phyloP scores from a whole-genome alignment of 1,284 basidiomycete species.

The Hymenochaete sp. region DNA sequence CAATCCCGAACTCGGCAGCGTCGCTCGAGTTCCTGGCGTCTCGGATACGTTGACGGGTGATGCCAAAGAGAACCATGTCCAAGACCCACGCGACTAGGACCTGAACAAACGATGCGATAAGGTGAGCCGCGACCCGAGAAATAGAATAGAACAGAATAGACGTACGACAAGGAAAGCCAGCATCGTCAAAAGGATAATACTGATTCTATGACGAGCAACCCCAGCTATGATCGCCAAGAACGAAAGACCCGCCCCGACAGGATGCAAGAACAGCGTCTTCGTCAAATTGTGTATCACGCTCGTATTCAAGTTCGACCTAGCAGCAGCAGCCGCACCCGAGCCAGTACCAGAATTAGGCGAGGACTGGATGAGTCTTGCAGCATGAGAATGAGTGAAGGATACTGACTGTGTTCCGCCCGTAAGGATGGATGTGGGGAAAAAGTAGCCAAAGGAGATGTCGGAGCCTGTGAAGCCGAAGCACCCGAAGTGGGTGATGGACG shows the following conservation, averaged over 20 bases:
- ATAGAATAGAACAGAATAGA: no score
- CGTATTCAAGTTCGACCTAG: constrained; percentile 42
- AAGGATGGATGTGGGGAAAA: constrained; percentile 34
- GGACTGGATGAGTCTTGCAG: no score
- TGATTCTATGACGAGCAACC: constrained; percentile 49
- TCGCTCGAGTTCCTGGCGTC: constrained; percentile 34
- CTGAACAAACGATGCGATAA: no score
- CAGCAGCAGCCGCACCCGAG: no score
- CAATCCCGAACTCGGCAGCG: constrained; percentile 58
- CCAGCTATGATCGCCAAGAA: constrained; percentile 69
- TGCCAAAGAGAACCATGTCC: constrained; percentile 73
- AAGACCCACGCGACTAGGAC: constrained; percentile 63
- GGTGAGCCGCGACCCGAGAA: no score
- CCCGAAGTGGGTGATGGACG: constrained; percentile 55
- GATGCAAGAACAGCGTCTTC: constrained; percentile 64
- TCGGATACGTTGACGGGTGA: constrained; percentile 51
- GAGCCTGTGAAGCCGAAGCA: constrained; percentile 69
- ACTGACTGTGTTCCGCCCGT: no score
- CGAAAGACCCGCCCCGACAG: constrained; percentile 67
- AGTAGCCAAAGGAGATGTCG: constrained; percentile 44
- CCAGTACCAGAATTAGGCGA: no score
- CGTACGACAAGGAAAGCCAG: constrained; percentile 57
- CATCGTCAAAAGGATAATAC: constrained; percentile 71
- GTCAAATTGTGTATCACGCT: constrained; percentile 60
- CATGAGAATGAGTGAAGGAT: no score